Conservation (phyloP, 306 rosid genomes). For the Pterocarpus santalinus region DNA sequence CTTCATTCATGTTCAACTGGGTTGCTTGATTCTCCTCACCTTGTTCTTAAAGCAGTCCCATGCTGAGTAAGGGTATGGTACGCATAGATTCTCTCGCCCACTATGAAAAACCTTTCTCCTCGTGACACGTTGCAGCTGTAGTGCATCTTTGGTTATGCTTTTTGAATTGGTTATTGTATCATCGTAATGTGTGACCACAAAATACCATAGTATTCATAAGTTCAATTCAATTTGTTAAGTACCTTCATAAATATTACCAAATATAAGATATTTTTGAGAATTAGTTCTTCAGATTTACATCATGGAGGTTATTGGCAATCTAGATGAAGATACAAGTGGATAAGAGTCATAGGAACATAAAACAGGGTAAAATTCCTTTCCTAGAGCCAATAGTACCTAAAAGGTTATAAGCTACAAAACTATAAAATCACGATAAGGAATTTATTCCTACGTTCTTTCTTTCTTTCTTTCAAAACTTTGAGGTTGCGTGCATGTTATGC, state of each 20-base stretch:
- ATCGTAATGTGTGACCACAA: background rate
- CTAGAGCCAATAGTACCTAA: conserved; percentile 37
- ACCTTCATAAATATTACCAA: background rate
- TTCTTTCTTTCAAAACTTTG: conserved; percentile 45
- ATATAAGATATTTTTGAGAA: conserved; percentile 23
- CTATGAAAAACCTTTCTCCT: conserved; percentile 40
- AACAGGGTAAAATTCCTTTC: conserved; percentile 43
- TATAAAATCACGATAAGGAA: conserved; percentile 48
- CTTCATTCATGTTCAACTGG: conserved; percentile 38
- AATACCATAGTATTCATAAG: background rate
- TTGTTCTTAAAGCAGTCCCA: conserved; percentile 32
- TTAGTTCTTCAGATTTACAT: conserved; percentile 32
- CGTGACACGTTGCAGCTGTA: conserved; percentile 33
- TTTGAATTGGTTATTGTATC: background rate
- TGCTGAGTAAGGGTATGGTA: background rate
- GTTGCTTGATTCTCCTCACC: conserved; percentile 48
- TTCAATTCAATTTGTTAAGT: background rate
- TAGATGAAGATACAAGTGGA: conserved; percentile 49
- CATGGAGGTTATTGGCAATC: conserved; percentile 37
- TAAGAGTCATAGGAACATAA: conserved; percentile 6
- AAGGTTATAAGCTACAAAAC: conserved; percentile 43
- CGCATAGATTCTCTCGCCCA: conserved; percentile 46
- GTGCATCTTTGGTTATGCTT: conserved; percentile 27
- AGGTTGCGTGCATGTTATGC: conserved; percentile 49
- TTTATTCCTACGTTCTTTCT: conserved; percentile 47